These are phyloP conservation scores for Phanerochaete sordida DNA, from an alignment of 768 basidiomycete species.

Conservation along the genomic window DNA sequence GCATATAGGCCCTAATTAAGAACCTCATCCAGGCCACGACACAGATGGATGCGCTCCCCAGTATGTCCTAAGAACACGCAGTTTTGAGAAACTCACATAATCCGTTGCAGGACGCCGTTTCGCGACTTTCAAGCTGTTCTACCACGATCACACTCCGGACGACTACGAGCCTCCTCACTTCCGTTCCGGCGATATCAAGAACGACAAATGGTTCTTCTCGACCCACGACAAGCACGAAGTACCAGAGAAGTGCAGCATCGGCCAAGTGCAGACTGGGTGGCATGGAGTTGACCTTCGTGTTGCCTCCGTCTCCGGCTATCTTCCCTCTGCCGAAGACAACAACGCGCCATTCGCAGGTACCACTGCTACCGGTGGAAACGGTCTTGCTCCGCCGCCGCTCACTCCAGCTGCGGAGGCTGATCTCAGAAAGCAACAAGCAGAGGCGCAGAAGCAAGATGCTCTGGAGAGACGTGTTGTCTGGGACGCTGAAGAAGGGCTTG, in stretches of 20 bases:
- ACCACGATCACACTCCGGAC: conserved; percentile 71
- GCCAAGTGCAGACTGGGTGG: conserved; percentile 65
- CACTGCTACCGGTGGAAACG: conserved; percentile 15
- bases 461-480: conserved; percentile 60
- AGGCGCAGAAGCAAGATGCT: conserved; percentile 63
- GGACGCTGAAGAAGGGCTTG: conserved; percentile 46
- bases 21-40: conserved; percentile 75
- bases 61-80: conserved; percentile 36
- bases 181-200: conserved; percentile 63
- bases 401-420: conserved; percentile 59
- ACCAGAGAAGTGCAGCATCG: conserved; percentile 71
- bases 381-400: conserved; percentile 34
- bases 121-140: conserved; percentile 87
- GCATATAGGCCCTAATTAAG: conserved; percentile 64
- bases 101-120: conserved; percentile 60
- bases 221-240: conserved; percentile 70
- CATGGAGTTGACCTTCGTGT: conserved; percentile 74
- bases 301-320: conserved; percentile 67
- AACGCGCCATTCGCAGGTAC: conserved; percentile 53
- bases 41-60: conserved; percentile 76
- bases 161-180: conserved; percentile 88
- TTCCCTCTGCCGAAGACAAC: conserved; percentile 65
- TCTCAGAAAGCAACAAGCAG: conserved; percentile 48
- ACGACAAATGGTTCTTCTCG: conserved; percentile 77
- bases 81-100: not conserved